These are phyloP conservation scores for Avena atlantica DNA, from an alignment of 176 grass and related monocot genomes.

Conservation along the genomic window DNA sequence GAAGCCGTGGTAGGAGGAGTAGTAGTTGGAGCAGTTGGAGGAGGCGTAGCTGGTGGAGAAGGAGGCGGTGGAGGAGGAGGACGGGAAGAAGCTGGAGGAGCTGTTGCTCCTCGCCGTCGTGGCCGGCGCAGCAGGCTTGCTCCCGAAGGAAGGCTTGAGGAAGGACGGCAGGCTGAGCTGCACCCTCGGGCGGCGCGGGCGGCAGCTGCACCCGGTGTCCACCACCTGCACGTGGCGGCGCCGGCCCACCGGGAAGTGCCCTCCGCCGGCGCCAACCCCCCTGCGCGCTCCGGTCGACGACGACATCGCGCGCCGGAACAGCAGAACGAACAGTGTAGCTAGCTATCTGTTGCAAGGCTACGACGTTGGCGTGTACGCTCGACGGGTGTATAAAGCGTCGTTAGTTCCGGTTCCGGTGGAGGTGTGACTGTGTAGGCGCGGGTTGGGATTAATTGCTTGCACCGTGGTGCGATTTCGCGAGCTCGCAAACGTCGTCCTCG, in stretches of 20 bases:
- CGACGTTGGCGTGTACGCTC: background rate
- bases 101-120: slow-evolving; percentile 14
- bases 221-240: slow-evolving; percentile 56
- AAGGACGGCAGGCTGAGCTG: slow-evolving; percentile 55
- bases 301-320: background rate
- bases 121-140: background rate
- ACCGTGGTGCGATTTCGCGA: background rate
- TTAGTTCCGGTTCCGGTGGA: background rate
- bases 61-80: slow-evolving; percentile 45
- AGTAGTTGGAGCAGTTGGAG: slow-evolving; percentile 36
- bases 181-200: slow-evolving; percentile 38
- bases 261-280: background rate
- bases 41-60: slow-evolving; percentile 45
- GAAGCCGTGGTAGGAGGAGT: slow-evolving; percentile 5
- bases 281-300: slow-evolving; percentile 24
- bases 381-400: slow-evolving; percentile 20
- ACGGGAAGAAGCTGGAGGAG: slow-evolving; percentile 21
- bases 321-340: background rate
- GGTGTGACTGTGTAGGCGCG: background rate
- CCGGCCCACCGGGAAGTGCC: slow-evolving; percentile 51
- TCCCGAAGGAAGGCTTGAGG: slow-evolving; percentile 33
- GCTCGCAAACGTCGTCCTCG: background rate
- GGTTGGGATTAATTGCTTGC: slow-evolving; percentile 21
- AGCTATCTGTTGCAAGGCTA: background rate
- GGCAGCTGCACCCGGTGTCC: slow-evolving; percentile 59